Evolutionary conservation across 202 grass and related monocot species (phyloP).

Genomic region (Saccharum hybrid): DNA sequence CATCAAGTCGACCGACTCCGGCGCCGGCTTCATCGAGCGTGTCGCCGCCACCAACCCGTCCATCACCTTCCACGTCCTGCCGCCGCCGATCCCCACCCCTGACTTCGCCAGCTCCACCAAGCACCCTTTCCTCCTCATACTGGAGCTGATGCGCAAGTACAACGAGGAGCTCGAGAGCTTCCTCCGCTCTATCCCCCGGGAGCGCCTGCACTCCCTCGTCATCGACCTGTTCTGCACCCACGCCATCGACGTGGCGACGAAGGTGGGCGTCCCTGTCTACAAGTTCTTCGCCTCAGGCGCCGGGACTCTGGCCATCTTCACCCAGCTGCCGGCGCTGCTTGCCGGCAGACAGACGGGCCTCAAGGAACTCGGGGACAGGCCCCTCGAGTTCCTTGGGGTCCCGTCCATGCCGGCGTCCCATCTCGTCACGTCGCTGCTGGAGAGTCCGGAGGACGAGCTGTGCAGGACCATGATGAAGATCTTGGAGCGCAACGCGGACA

Average conservation of each 20-base stretch:
- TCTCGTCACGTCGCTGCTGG: conserved; percentile 20
- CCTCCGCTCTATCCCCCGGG: conserved; percentile 41
- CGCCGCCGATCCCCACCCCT: conserved; percentile 25
- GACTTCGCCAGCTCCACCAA: conserved; percentile 19
- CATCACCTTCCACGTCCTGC: conserved; percentile 66
- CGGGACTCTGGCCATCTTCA: conserved; percentile 22
- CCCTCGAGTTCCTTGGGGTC: conserved; percentile 47
- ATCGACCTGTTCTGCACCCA: conserved; percentile 63
- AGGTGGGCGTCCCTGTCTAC: conserved; percentile 52
- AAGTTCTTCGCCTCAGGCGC: conserved; percentile 51
- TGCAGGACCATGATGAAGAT: conserved; percentile 14
- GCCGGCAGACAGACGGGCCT: conserved; percentile 8
- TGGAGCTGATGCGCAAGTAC: conserved; percentile 34
- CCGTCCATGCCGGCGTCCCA: conserved; percentile 55
- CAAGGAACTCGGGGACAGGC: conserved; percentile 50
- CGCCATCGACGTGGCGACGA: conserved; percentile 47
- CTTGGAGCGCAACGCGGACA: conserved; percentile 22
- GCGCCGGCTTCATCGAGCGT: conserved; percentile 28
- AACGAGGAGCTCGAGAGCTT: conserved; percentile 52
- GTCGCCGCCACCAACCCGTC: conserved; percentile 48
- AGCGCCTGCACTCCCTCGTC: conserved; percentile 48
- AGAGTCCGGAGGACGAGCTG: conserved; percentile 36
- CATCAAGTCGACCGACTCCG: conserved; percentile 24
- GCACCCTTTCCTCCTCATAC: conserved; percentile 41
- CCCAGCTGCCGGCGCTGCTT: conserved; percentile 24